These are phyloP conservation scores for Nemania abortiva DNA, from an alignment of 2,329 filamentous ascomycete genomes.

Conservation along the genomic window DNA sequence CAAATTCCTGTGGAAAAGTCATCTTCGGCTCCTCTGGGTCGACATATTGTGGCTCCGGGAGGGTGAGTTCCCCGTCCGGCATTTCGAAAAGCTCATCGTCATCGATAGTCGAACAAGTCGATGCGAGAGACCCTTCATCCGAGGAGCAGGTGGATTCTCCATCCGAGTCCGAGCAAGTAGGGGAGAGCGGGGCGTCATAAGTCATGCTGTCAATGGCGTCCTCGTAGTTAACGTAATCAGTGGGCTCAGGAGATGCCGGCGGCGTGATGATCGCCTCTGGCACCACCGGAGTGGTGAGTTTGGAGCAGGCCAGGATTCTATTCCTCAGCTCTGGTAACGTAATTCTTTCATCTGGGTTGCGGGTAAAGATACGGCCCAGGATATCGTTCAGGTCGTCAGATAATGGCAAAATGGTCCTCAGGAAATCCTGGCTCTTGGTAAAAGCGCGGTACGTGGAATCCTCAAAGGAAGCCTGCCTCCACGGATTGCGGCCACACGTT, in stretches of 20 bases:
- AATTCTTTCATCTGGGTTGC: slow-evolving; percentile 85
- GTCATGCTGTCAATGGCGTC: slow-evolving; percentile 60
- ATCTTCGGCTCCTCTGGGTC: slow-evolving; percentile 61
- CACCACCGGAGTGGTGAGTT: slow-evolving; percentile 70
- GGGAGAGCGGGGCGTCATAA: slow-evolving; percentile 61
- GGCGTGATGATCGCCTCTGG: slow-evolving; percentile 55
- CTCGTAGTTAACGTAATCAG: slow-evolving; percentile 63
- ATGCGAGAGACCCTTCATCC: slow-evolving; percentile 67
- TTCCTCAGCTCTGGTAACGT: slow-evolving; percentile 82
- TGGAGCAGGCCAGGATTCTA: slow-evolving; percentile 80
- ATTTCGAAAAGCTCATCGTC: slow-evolving; percentile 59
- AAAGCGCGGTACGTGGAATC: slow-evolving; percentile 96
- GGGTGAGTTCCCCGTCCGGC: slow-evolving; percentile 58
- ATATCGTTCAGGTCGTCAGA: slow-evolving; percentile 91
- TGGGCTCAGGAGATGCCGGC: slow-evolving; percentile 58
- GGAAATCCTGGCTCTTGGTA: slow-evolving; percentile 84
- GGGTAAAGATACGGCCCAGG: slow-evolving; percentile 86
- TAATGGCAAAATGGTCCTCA: slow-evolving; percentile 92
- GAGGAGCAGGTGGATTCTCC: slow-evolving; percentile 61
- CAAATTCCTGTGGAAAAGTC: slow-evolving; percentile 61
- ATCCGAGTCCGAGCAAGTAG: slow-evolving; percentile 60
- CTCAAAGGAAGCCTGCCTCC: slow-evolving; percentile 94
- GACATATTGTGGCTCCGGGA: slow-evolving; percentile 58
- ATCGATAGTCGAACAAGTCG: slow-evolving; percentile 66
- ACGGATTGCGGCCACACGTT: slow-evolving; percentile 97